Base-by-base conservation (phyloP, 2,329 filamentous ascomycete genomes). In the Diaporthe sp. region DNA sequence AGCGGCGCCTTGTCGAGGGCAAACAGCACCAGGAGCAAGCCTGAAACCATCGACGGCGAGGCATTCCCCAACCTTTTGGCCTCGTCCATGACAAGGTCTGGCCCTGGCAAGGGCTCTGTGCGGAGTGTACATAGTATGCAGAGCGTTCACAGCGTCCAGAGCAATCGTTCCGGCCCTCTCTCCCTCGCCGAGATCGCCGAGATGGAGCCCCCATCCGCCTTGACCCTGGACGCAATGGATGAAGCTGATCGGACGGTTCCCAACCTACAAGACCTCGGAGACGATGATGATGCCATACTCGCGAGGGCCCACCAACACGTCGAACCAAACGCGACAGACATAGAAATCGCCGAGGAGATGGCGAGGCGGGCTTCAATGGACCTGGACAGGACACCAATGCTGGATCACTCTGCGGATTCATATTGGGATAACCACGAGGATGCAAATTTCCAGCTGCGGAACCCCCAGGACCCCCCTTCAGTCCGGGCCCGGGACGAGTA, bases 141-240 rank as follows among this genome's bases (percentile, higher is more conserved):
- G 39, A 73, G 71, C 22, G 67, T 72, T 42, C 71, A 76, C 63
- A 90, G 89, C 77, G 85, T 86, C 20, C 57, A 81, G 77, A 60
- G 78, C 77, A 28, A 37, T 84, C 76, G 85, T 31, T 90, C 89
- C 4, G 85, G 83, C 71, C 90, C 87, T 76, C 84, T 87, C 39
- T 89, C 87, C 0, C 83, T 92, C 53, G 88, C 88, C 6, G 89
- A 90, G 77, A 91, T 91, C 73, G 88, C 88, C 75, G 90, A 91
- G 82, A 87, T 88, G 39, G 90, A 91, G 74, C 87, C 78, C 2
- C 83, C 89, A 8, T 85, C 86, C 15, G 81, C 88, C 1, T 80
- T 91, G 76, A 90, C 86, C 17, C 83, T 87, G 61, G 85, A 87
- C 31, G 90, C 87, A 2, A 85, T 91, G 76, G 89, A 91, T 75